These are phyloP conservation scores for Cercospora sp. DNA, from an alignment of 2,329 filamentous ascomycete species.

Conservation along the genomic window DNA sequence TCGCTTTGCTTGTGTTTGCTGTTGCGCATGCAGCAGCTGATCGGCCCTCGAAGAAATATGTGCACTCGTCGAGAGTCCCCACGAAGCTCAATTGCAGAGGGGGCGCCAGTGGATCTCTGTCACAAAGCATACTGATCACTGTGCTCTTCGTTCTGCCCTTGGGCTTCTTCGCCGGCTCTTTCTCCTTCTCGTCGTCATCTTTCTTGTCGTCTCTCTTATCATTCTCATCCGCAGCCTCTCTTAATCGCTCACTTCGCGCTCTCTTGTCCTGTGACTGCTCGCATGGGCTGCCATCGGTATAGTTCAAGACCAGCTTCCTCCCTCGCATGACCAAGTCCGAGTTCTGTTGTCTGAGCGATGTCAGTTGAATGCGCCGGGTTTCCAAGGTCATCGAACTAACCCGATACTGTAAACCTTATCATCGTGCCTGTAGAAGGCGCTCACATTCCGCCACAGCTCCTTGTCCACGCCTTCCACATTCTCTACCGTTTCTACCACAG, in stretches of 20 bases:
- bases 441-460: constrained; percentile 68
- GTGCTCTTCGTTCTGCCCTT: constrained; percentile 69
- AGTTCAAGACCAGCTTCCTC: constrained; percentile 60
- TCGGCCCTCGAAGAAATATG: constrained; percentile 93
- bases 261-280: constrained; percentile 39
- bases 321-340: constrained; percentile 60
- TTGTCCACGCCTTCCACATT: constrained; percentile 64
- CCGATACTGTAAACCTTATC: constrained; percentile 74
- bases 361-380: constrained; percentile 3
- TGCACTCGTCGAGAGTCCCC: constrained; percentile 79
- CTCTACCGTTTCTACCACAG: constrained; percentile 63
- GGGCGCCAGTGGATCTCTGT: constrained; percentile 71
- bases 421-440: constrained; percentile 70
- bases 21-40: constrained; percentile 81
- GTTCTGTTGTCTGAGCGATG: constrained; percentile 54
- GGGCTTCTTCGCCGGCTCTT: constrained; percentile 31
- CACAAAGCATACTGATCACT: constrained; percentile 90
- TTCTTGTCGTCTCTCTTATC: constrained; percentile 36
- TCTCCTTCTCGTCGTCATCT: constrained; percentile 41
- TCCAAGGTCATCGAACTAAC: constrained; percentile 49
- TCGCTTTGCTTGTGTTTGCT: constrained; percentile 58
- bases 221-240: constrained; percentile 45
- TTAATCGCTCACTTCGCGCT: constrained; percentile 33
- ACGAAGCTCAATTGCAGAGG: constrained; percentile 79
- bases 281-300: constrained; percentile 54